These are phyloP conservation scores for Exophiala bonariae DNA, from an alignment of 2,329 filamentous ascomycete species.

Conservation along the genomic window DNA sequence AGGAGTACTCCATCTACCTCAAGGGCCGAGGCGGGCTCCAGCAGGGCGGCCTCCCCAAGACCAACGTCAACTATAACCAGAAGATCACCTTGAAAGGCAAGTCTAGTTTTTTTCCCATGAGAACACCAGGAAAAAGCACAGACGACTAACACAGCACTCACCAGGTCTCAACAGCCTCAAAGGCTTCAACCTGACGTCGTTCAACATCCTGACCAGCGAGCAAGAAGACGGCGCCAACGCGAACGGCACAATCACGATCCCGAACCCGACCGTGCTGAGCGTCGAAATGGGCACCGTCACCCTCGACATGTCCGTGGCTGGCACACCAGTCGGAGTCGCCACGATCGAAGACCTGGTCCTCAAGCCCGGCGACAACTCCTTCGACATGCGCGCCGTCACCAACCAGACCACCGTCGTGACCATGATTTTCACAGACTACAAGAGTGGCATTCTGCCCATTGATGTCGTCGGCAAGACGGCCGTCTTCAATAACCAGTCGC, in stretches of 20 bases:
- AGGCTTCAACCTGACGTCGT: conserved; percentile 51
- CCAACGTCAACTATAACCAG: conserved; percentile 56
- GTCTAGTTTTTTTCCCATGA: conserved; percentile 8
- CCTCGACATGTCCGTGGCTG: conserved; percentile 51
- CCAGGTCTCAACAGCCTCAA: conserved; percentile 59
- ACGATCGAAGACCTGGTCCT: conserved; percentile 54
- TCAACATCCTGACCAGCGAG: conserved; percentile 45
- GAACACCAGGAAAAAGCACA: too few relatives aligned
- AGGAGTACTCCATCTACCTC: conserved; percentile 52
- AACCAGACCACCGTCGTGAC: conserved; percentile 42
- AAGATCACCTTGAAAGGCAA: conserved; percentile 58
- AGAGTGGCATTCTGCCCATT: conserved; percentile 49
- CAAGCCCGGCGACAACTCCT: conserved; percentile 54
- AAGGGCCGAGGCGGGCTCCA: conserved; percentile 55
- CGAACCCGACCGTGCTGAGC: conserved; percentile 61
- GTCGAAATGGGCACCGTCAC: conserved; percentile 60
- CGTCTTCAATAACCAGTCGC: conserved; percentile 48
- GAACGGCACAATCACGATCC: conserved; percentile 55
- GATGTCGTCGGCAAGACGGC: conserved; percentile 51
- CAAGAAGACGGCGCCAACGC: conserved; percentile 53
- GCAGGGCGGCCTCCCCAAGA: conserved; percentile 50
- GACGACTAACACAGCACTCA: neutral
- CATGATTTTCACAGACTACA: conserved; percentile 27
- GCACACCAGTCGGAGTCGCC: conserved; percentile 49
- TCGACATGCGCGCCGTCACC: conserved; percentile 51